Evolutionary conservation across 1,139 yeast species (phyloP), one percentile per base, ranked within the genome.

Genomic region (Spencermartinsiella ligniputridi): DNA sequence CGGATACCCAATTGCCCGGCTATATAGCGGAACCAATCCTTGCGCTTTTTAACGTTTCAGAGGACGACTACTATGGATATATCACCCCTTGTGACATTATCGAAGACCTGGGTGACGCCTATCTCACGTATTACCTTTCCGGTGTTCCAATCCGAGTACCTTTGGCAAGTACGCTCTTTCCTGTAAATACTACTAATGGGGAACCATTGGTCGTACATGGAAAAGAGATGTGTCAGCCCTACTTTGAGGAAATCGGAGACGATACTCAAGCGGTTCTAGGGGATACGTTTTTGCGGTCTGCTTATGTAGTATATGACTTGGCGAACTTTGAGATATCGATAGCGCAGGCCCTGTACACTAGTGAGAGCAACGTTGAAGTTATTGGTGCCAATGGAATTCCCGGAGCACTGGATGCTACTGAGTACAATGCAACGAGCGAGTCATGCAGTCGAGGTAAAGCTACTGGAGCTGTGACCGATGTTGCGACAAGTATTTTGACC

Each of bases 231-330:
- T 52, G 54, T 40, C 36, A 45, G 19, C 42, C 51, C 13, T 54
- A 53, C 3, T 47, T 52, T 34, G 41, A 37, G 13, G 52, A 61
- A 3, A 50, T 51, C 27, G 35, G 30, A 4, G 41, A 47, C 44
- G 18, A 50, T 24, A 70, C 87, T 22, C 79, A 12, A 8, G 39
- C 15, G 21, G 69, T 75, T 8, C 60, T 83, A 17, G 95, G 95
- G 37, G 92, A 83, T 61, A 74, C 79, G 35, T 78, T 85, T 63
- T 66, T 85, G 55, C 71, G 83, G 48, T 70, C 75, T 45, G 86
- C 83, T 8, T 85, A 85, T 60, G 74, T 79, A 44, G 92, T 85
- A 39, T 84, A 76, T 53, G 87, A 85, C 62, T 66, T 83, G 51
- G 88, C 82, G 20, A 75, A 74, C 51, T 62, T 66, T 40, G 76